Evolutionary conservation across 495 filamentous ascomycete genomes (phyloP), one percentile per base, ranked within the genome.

Genomic region (Rhypophila decipiens): DNA sequence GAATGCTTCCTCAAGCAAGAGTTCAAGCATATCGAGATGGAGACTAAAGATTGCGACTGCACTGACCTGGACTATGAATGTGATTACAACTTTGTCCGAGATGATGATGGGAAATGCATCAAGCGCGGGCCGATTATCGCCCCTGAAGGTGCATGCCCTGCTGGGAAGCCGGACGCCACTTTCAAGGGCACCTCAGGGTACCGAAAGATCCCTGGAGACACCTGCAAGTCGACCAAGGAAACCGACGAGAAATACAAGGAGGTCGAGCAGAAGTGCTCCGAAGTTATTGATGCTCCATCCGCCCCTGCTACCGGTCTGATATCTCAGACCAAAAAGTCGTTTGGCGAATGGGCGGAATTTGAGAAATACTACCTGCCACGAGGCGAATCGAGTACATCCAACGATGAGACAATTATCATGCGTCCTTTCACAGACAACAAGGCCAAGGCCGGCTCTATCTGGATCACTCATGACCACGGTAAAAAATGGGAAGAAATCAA

Each of bases 161-260:
- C 78, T 0, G 71, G 70, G 18, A 69, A 74, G 22, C 65, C 70
- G 10, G 69, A 74, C 12, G 83, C 84, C 22, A 93, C 64, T 11
- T 97, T 85, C 63, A 83, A 69, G 69, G 93, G 86, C 13, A 83
- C 82, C 5, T 96, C 91, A 22, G 93, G 93, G 21, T 98, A 87
- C 73, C 80, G 90, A 44, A 77, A 88, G 58, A 96, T 98, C 43
- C 90, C 91, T 9, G 94, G 93, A 3, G 90, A 98, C 63, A 75
- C 74, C 17, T 98, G 93, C 67, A 76, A 84, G 51, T 15, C 41
- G 33, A 77, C 74, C 18, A 71, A 60, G 34, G 69, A 72, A 29
- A 71, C 73, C 22, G 65, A 70, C 8, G 67, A 76, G 15, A 82
- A 81, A 56, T 84, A 85, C 57, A 71, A 81, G 21, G 71, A 71